phyloP scores from a whole-genome alignment of 139 green algal genomes.

The Chlorella sorokiniana region DNA sequence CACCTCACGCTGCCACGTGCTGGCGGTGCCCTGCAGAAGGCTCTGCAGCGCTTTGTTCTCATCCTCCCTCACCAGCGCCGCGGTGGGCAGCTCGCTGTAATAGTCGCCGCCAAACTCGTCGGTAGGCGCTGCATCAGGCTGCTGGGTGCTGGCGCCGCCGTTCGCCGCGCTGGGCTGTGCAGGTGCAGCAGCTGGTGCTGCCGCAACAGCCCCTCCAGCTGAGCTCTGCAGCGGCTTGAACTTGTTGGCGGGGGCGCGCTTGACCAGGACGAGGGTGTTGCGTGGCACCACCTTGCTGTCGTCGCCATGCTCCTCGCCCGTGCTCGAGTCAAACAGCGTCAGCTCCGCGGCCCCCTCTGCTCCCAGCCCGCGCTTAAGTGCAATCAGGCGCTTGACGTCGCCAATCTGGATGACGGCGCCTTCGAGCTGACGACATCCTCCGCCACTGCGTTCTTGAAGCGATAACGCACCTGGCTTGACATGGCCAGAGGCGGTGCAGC shows the following conservation, averaged over 20 bases:
- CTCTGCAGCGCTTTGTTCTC: slow-evolving; percentile 38
- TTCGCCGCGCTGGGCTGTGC: background rate
- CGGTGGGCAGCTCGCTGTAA: slow-evolving; percentile 28
- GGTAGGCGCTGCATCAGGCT: background rate
- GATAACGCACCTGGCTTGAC: slow-evolving; percentile 62
- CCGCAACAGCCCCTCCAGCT: slow-evolving; percentile 1
- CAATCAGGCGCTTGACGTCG: slow-evolving; percentile 82
- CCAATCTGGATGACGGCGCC: slow-evolving; percentile 74
- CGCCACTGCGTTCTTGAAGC: slow-evolving; percentile 66
- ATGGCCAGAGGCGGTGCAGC: background rate
- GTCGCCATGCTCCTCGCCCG: slow-evolving; percentile 60
- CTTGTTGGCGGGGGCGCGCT: slow-evolving; percentile 54
- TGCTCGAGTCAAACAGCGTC: slow-evolving; percentile 64
- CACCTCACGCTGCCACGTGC: slow-evolving; percentile 44
- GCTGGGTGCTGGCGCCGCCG: background rate
- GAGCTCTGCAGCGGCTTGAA: slow-evolving; percentile 39
- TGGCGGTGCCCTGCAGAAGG: slow-evolving; percentile 34
- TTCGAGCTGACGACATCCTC: slow-evolving; percentile 70
- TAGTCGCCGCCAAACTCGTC: slow-evolving; percentile 47
- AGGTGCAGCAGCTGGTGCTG: background rate
- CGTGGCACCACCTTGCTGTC: slow-evolving; percentile 70
- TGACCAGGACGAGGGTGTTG: slow-evolving; percentile 68
- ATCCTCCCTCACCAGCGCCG: slow-evolving; percentile 34
- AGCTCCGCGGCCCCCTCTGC: slow-evolving; percentile 67
- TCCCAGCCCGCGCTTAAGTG: slow-evolving; percentile 73